These are phyloP conservation scores for Claviceps monticola DNA, from an alignment of 2,329 filamentous ascomycete species.

Conservation along the genomic window DNA sequence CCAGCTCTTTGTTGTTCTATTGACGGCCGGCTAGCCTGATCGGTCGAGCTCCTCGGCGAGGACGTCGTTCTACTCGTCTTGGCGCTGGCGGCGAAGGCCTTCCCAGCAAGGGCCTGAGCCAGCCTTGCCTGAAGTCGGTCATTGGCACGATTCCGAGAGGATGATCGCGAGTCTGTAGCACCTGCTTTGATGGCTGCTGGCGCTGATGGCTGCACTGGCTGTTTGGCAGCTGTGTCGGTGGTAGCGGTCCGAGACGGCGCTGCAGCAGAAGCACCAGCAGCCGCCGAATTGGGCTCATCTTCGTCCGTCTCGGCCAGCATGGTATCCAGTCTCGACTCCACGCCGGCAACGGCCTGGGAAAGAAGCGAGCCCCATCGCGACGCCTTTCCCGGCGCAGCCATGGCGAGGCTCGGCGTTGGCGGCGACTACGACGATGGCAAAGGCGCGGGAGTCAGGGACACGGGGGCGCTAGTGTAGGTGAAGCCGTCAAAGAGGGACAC, in stretches of 20 bases:
- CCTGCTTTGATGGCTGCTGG: constrained; percentile 17
- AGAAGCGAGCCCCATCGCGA: constrained; percentile 66
- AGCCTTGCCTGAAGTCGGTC: constrained; percentile 81
- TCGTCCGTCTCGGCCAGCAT: constrained; percentile 72
- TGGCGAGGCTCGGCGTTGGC: constrained; percentile 14
- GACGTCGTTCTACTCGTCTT: constrained; percentile 30
- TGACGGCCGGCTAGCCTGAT: constrained; percentile 13
- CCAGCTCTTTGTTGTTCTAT: constrained; percentile 17
- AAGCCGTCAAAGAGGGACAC: background rate
- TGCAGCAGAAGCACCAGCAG: background rate
- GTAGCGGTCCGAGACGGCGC: background rate
- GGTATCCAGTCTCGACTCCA: constrained; percentile 84
- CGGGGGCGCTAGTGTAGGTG: background rate
- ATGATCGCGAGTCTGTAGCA: constrained; percentile 42
- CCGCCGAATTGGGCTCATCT: constrained; percentile 14
- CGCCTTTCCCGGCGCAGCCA: constrained; percentile 35
- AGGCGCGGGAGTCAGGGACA: constrained; percentile 1
- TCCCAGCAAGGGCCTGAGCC: constrained; percentile 72
- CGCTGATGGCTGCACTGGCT: constrained; percentile 8
- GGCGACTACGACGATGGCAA: background rate
- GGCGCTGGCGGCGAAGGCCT: constrained; percentile 24
- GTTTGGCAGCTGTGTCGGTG: constrained; percentile 10
- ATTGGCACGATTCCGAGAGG: constrained; percentile 50
- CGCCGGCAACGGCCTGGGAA: constrained; percentile 80
- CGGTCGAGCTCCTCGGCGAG: constrained; percentile 26